Evolutionary conservation across 306 rosid species (phyloP).

Genomic region (Rosa lucieae): DNA sequence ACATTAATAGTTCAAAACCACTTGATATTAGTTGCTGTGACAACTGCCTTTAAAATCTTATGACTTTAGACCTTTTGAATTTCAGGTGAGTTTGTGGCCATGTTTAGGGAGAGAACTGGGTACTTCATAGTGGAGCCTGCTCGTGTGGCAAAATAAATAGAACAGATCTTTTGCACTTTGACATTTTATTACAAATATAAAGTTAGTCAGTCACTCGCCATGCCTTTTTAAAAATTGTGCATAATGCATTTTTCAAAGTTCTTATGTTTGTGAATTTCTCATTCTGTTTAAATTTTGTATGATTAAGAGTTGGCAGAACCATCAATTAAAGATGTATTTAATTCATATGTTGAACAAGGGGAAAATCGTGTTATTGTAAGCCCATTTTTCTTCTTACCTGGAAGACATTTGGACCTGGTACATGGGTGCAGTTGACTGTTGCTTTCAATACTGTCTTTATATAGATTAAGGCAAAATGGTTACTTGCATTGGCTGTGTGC

Average conservation of each 20-base stretch:
- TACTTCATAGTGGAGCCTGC: constrained; percentile 85
- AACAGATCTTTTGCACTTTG: background rate
- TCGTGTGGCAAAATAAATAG: constrained; percentile 58
- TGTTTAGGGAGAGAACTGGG: constrained; percentile 78
- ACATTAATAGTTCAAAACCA: no score
- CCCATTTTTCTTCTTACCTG: constrained; percentile 91
- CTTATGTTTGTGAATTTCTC: background rate
- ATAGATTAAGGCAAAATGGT: background rate
- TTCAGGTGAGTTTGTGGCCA: no score
- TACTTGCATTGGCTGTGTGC: background rate
- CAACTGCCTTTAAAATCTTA: no score
- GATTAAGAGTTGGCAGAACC: constrained; percentile 87
- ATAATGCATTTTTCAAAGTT: constrained; percentile 13
- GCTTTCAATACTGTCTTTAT: no score
- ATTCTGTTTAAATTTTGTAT: background rate
- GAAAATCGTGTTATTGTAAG: constrained; percentile 63
- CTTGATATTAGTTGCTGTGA: no score
- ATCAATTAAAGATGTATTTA: constrained; percentile 67
- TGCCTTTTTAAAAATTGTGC: background rate
- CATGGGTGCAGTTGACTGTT: background rate
- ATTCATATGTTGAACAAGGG: constrained; percentile 64
- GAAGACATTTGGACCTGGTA: constrained; percentile 91
- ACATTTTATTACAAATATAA: no score
- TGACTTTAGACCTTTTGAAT: no score
- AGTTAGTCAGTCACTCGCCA: no score